phyloP scores from a whole-genome alignment of 78 protist species.

The Dictyostelium firmibasis region DNA sequence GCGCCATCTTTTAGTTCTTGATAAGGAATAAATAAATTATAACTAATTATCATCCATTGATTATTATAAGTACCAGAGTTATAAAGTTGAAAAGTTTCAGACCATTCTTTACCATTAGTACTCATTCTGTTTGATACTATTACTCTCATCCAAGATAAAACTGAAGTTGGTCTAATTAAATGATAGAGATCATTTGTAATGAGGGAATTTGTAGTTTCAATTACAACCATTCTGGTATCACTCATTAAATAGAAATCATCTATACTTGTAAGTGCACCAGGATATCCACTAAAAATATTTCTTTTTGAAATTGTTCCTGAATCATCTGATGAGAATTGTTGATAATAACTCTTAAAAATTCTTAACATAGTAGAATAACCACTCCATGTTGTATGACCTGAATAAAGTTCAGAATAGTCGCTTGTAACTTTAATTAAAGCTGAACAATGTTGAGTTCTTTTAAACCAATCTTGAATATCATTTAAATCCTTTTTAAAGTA shows the following conservation, averaged over 20 bases:
- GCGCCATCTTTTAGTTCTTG: slow-evolving; percentile 68
- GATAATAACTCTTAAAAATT: slow-evolving; percentile 28
- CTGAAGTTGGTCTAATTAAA: slow-evolving; percentile 48
- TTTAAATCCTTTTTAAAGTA: not conserved
- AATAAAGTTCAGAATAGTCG: slow-evolving; percentile 49
- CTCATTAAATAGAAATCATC: slow-evolving; percentile 86
- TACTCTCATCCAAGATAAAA: slow-evolving; percentile 78
- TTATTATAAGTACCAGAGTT: slow-evolving; percentile 93
- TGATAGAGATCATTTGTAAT: slow-evolving; percentile 56
- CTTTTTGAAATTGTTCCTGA: not conserved
- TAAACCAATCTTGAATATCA: slow-evolving; percentile 27
- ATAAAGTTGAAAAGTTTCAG: slow-evolving; percentile 24
- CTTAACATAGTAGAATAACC: not conserved
- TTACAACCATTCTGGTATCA: slow-evolving; percentile 69
- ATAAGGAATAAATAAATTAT: slow-evolving; percentile 83
- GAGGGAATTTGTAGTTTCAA: slow-evolving; percentile 85
- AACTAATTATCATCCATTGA: slow-evolving; percentile 85
- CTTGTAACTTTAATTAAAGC: slow-evolving; percentile 70
- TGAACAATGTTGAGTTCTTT: slow-evolving; percentile 75
- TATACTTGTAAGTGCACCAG: slow-evolving; percentile 64
- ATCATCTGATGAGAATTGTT: not conserved
- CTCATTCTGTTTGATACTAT: slow-evolving; percentile 50
- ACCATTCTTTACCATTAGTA: slow-evolving; percentile 29
- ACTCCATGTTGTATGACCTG: slow-evolving; percentile 69
- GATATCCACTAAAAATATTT: slow-evolving; percentile 61